A percentile compares a stretch with the other conserved stretches of the same genome.
Evolutionary conservation across 352 stramenopile genomes (phyloP).

Genomic region (Phytophthora cactorum): DNA sequence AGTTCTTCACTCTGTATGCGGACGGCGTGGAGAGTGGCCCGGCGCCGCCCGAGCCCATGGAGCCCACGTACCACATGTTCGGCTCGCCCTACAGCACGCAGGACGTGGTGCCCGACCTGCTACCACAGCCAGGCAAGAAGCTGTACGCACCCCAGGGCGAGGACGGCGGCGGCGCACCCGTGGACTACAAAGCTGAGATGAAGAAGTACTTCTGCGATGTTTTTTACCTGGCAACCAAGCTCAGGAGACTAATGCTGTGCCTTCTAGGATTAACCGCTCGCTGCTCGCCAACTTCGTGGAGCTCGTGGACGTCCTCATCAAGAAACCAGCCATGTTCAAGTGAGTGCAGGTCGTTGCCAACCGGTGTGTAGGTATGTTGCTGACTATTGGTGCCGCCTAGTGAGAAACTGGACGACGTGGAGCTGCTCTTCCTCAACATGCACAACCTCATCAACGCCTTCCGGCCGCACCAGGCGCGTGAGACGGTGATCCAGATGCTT

Average conservation of each 20-base stretch:
- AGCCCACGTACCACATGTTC: slow-evolving; percentile 88
- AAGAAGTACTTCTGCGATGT: slow-evolving; percentile 57
- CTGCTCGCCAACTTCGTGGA: slow-evolving; percentile 87
- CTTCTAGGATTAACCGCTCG: slow-evolving; percentile 76
- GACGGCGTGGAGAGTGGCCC: slow-evolving; percentile 59
- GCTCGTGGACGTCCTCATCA: slow-evolving; percentile 84
- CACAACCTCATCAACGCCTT: slow-evolving; percentile 92
- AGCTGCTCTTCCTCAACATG: slow-evolving; percentile 90
- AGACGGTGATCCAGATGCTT: slow-evolving; percentile 88
- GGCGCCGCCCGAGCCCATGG: slow-evolving; percentile 70
- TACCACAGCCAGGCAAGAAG: slow-evolving; percentile 66
- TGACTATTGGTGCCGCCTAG: slow-evolving; percentile 34
- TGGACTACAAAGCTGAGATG: slow-evolving; percentile 84
- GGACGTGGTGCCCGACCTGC: slow-evolving; percentile 79
- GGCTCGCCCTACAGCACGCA: slow-evolving; percentile 84
- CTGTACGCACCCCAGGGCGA: slow-evolving; percentile 49
- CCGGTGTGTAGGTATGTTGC: neutral
- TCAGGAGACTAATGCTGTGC: slow-evolving; percentile 3
- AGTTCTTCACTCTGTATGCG: slow-evolving; percentile 79
- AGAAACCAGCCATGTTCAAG: slow-evolving; percentile 84
- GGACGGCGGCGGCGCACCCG: slow-evolving; percentile 12
- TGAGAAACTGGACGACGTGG: slow-evolving; percentile 85
- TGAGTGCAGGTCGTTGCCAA: slow-evolving; percentile 32
- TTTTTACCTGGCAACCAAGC: neutral
- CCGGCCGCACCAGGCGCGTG: slow-evolving; percentile 82